A percentile compares a stretch with the other conserved stretches of the same genome.
phyloP scores from a whole-genome alignment of 2,329 filamentous ascomycete species.

The Didymella lethalis region DNA sequence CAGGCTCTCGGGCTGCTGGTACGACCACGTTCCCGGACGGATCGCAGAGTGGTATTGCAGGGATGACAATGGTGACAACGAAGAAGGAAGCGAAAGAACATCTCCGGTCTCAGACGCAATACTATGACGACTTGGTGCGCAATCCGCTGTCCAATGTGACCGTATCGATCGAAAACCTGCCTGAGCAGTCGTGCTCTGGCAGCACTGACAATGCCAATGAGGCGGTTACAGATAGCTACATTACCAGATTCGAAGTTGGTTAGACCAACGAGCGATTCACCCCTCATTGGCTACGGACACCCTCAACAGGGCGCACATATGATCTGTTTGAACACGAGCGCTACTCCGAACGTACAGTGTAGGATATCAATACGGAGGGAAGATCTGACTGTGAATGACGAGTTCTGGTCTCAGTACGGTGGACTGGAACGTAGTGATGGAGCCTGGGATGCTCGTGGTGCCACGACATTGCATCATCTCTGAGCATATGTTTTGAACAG shows the following conservation, averaged over 20 bases:
- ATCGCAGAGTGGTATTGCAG: neutral
- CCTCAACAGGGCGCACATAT: neutral
- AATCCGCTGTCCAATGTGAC: conserved; percentile 24
- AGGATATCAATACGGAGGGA: neutral
- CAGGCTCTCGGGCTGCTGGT: neutral
- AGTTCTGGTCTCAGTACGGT: neutral
- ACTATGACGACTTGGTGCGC: neutral
- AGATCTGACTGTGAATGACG: neutral
- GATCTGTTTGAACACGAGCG: neutral
- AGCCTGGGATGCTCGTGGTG: neutral
- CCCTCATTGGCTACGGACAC: neutral
- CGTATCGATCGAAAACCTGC: conserved; percentile 15
- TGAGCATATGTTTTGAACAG: neutral
- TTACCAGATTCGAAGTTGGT: neutral
- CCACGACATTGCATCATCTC: neutral
- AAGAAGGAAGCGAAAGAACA: neutral
- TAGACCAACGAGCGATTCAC: neutral
- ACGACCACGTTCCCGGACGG: too few relatives aligned
- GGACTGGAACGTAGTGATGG: neutral
- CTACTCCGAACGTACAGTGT: neutral
- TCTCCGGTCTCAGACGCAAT: too few relatives aligned
- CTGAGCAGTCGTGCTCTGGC: conserved; percentile 1
- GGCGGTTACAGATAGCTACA: neutral
- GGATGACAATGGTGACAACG: neutral
- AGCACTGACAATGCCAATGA: conserved; percentile 6